Conservation (phyloP, 2,329 filamentous ascomycete genomes). For the Aaosphaeria arxii region DNA sequence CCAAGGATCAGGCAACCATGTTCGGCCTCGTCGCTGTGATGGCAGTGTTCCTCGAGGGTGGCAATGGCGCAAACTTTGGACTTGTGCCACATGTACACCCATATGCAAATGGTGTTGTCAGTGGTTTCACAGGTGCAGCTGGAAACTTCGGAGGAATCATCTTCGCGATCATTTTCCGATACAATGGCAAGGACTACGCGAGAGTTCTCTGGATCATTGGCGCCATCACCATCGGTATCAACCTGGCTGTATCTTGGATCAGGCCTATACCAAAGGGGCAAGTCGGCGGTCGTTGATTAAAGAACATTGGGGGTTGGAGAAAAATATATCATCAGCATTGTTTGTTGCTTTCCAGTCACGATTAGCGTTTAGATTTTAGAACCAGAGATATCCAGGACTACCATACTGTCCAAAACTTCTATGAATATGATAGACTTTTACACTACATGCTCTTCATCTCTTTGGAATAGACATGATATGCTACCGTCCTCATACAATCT, state of each 20-base stretch:
- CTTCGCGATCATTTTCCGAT: conserved; percentile 78
- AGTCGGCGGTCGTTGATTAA: conserved; percentile 33
- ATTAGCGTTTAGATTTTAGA: too few relatives aligned
- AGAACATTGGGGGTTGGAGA: too few relatives aligned
- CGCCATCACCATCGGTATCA: conserved; percentile 66
- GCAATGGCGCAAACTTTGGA: conserved; percentile 80
- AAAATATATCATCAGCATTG: too few relatives aligned
- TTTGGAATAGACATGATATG: too few relatives aligned
- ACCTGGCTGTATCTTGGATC: conserved; percentile 64
- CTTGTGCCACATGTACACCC: conserved; percentile 83
- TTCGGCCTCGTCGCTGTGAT: conserved; percentile 72
- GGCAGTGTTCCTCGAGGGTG: conserved; percentile 77
- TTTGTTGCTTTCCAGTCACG: too few relatives aligned
- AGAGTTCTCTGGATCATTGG: conserved; percentile 79
- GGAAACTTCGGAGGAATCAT: conserved; percentile 83
- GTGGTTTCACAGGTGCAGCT: conserved; percentile 71
- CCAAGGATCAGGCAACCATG: conserved; percentile 60
- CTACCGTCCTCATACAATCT: too few relatives aligned
- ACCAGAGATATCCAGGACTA: too few relatives aligned
- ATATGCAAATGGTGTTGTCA: conserved; percentile 72
- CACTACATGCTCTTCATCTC: too few relatives aligned
- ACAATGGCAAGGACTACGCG: conserved; percentile 64
- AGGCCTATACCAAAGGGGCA: conserved; percentile 52
- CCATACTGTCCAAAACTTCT: too few relatives aligned
- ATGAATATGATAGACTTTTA: too few relatives aligned